Evolutionary conservation across 2,329 filamentous ascomycete species (phyloP).

Genomic region (Colletotrichum chlorophyti): DNA sequence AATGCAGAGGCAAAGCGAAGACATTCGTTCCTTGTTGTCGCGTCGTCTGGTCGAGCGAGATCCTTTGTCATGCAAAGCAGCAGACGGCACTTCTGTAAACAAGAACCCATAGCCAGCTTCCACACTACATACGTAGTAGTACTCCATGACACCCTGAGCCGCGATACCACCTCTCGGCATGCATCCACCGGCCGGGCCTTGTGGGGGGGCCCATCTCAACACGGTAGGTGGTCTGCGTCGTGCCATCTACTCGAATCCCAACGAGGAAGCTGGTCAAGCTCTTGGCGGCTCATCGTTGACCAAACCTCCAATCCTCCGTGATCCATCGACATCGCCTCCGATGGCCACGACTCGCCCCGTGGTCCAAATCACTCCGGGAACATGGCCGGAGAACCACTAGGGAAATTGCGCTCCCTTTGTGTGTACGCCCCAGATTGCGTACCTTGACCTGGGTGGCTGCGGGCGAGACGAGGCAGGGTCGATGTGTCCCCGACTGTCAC

Average conservation of each 20-base stretch:
- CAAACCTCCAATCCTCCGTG: not conserved
- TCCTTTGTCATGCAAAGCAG: no score
- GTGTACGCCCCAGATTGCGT: not conserved
- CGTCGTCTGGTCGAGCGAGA: no score
- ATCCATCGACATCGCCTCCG: not conserved
- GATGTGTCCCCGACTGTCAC: no score
- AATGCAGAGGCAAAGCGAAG: no score
- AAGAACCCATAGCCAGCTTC: not conserved
- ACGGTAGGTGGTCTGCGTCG: constrained; percentile 10
- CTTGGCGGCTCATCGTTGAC: constrained; percentile 10
- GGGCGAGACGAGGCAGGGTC: no score
- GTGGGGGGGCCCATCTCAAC: constrained; percentile 4
- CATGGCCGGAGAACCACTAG: not conserved
- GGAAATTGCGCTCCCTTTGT: constrained; percentile 2
- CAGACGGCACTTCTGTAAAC: not conserved
- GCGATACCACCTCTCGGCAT: constrained; percentile 2
- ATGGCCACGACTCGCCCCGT: not conserved
- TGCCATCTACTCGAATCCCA: constrained; percentile 16
- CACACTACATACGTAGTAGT: not conserved
- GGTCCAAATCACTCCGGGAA: not conserved
- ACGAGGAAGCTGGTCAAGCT: constrained; percentile 19
- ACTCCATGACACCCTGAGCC: not conserved
- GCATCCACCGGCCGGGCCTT: not conserved
- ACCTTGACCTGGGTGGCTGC: no score
- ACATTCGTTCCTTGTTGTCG: no score